Evolutionary conservation across 179 eudicot genomes (phyloP).

Genomic region (Beta macrorhiza): DNA sequence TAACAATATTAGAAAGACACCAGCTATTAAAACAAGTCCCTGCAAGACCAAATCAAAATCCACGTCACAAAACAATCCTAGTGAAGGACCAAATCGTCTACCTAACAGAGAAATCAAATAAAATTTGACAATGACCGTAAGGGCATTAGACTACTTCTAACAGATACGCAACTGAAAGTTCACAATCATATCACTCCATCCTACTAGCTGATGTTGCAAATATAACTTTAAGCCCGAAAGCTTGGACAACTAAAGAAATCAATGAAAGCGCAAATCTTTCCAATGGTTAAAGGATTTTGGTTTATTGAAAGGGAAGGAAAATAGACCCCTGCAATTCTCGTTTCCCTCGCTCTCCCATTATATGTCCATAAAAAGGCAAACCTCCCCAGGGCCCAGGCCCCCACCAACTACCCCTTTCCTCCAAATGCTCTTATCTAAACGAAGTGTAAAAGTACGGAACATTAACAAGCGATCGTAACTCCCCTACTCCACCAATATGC

Average conservation of each 20-base stretch:
- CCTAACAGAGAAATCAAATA: neutral
- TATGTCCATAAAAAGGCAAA: no score
- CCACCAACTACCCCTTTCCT: no score
- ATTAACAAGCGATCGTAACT: neutral
- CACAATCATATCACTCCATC: constrained; percentile 2
- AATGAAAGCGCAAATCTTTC: neutral
- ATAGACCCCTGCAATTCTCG: no score
- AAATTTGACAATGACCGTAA: neutral
- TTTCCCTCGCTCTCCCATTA: no score
- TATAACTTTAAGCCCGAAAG: neutral
- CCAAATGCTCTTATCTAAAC: neutral
- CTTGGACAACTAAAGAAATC: neutral
- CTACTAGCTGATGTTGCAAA: neutral
- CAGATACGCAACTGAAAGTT: neutral
- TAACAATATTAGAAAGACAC: constrained; percentile 32
- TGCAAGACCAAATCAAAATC: constrained; percentile 25
- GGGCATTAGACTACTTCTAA: neutral
- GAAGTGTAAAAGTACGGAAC: neutral
- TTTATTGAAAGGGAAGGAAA: no score
- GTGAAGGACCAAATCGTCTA: neutral
- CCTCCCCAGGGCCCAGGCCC: no score
- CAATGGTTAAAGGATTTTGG: neutral
- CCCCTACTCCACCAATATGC: neutral
- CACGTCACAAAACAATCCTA: neutral
- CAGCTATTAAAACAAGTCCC: constrained; percentile 47